Evolutionary conservation across 192 early-diverging fungal genomes (phyloP).

Genomic region (Haplosporangium gracile): DNA sequence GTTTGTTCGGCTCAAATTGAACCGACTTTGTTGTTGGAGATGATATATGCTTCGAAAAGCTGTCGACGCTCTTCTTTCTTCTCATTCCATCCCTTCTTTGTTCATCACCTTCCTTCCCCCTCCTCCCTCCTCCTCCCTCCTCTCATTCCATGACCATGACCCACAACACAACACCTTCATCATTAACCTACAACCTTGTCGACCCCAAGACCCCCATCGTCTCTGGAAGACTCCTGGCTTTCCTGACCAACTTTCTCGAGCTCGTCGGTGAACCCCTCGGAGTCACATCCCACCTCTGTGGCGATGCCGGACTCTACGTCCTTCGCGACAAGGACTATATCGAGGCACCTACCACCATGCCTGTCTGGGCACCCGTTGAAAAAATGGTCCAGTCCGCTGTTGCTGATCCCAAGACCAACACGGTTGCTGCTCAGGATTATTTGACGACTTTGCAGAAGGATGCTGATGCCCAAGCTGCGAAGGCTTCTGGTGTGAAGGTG

Average conservation of each 20-base stretch:
- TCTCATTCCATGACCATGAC: neutral
- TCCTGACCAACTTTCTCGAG: conserved; percentile 53
- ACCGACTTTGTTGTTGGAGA: neutral
- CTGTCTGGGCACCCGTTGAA: conserved; percentile 44
- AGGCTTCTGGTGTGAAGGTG: neutral
- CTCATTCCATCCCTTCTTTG: neutral
- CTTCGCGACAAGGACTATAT: conserved; percentile 39
- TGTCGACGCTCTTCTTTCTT: neutral
- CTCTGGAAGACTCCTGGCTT: conserved; percentile 47
- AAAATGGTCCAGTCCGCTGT: conserved; percentile 15
- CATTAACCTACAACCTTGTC: conserved; percentile 33
- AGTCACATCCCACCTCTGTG: conserved; percentile 32
- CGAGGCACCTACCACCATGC: conserved; percentile 49
- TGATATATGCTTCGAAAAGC: neutral
- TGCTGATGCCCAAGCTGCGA: conserved; percentile 11
- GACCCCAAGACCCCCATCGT: conserved; percentile 51
- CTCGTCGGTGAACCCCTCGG: conserved; percentile 35
- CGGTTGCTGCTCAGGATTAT: conserved; percentile 4
- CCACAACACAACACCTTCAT: neutral
- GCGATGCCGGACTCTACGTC: conserved; percentile 41
- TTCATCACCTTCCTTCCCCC: neutral
- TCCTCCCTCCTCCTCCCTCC: neutral
- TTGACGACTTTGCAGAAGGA: conserved; percentile 7
- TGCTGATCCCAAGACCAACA: neutral
- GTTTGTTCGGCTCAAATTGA: neutral